Base-by-base conservation (phyloP, 2,329 filamentous ascomycete species). In the Penicillium brevicompactum region DNA sequence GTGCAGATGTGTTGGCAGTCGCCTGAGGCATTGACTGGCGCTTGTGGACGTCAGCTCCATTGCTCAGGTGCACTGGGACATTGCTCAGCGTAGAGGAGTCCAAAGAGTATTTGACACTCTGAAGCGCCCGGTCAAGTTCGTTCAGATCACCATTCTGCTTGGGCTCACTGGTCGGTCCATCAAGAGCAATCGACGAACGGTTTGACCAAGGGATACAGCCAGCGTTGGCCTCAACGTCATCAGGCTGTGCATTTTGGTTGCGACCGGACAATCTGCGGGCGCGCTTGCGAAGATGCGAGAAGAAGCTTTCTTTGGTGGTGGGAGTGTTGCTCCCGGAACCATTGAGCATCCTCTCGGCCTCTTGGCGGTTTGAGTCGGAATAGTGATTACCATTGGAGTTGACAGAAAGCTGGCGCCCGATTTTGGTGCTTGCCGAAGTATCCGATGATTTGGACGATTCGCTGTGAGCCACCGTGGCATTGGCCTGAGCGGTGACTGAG, bases 341-440 rank as follows among this genome's bases (percentile, higher is more conserved):
- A 70, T 92, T 97, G 44, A 97, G 82, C 37, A 92, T 91, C 59
- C 91, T 84, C 74, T 97, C 93, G 13, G 93, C 91, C 74, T 97
- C 91, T 76, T 93, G 91, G 52, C 93, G 85, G 71, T 96, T 92
- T 62, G 90, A 79, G 67, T 97, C 92, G 27, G 91, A 84, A 72
- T 97, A 97, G 76, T 97, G 90, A 70, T 96, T 97, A 58, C 89
- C 92, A 71, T 89, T 90, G 6, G 93, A 97, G 53, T 91, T 90
- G 44, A 97, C 87, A 1, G 94, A 97, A 41, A 99, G 78, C 75
- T 99, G 94, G 50, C 94, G 86, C 53, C 93, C 92, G 76, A 97
- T 91, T 80, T 99, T 99, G 83, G 94, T 96, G 59, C 83, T 82
- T 32, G 61, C 54, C 76, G 69, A 68, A 6, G 64, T 60, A 30